A percentile compares a stretch with the other conserved stretches of the same genome.
Evolutionary conservation across 208 protist genomes (phyloP).

Genomic region (Acanthamoeba sp.): DNA sequence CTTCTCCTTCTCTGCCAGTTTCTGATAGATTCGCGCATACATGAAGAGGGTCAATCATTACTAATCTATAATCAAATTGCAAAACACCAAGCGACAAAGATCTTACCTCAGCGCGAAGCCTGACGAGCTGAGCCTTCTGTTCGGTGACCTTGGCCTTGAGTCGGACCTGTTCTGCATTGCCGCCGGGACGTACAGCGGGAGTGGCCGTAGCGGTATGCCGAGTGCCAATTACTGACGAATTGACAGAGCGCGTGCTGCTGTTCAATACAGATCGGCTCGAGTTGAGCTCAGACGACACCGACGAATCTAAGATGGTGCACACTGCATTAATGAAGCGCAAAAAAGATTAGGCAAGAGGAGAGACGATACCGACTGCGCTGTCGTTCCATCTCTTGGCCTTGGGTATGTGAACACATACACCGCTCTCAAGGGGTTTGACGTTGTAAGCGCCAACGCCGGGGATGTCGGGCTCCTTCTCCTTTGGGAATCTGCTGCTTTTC

Average conservation of each 20-base stretch:
- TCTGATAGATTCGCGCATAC: background rate
- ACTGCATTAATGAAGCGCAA: background rate
- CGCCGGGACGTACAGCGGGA: too few species aligned
- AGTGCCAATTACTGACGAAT: too few species aligned
- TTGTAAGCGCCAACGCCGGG: background rate
- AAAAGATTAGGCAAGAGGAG: background rate
- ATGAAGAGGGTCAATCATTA: background rate
- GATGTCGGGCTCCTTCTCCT: background rate
- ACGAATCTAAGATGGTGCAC: background rate
- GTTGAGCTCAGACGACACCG: background rate
- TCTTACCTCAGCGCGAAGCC: background rate
- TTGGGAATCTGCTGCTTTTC: slow-evolving; percentile 10
- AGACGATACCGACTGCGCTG: background rate
- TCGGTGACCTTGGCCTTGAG: slow-evolving; percentile 1
- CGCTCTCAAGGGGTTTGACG: background rate
- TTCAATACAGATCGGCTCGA: background rate
- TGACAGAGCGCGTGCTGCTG: background rate
- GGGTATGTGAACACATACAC: background rate
- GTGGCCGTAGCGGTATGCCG: too few species aligned
- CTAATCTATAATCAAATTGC: too few species aligned
- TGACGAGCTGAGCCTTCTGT: background rate
- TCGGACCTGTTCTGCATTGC: background rate
- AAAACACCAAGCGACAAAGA: too few species aligned
- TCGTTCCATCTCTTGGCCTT: slow-evolving; percentile 7
- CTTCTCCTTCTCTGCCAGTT: slow-evolving; percentile 27